A percentile compares a stretch with the other conserved stretches of the same genome.
These are phyloP conservation scores for Rhodamnia argentea DNA, from an alignment of 345 rosid genomes.

Conservation along the genomic window DNA sequence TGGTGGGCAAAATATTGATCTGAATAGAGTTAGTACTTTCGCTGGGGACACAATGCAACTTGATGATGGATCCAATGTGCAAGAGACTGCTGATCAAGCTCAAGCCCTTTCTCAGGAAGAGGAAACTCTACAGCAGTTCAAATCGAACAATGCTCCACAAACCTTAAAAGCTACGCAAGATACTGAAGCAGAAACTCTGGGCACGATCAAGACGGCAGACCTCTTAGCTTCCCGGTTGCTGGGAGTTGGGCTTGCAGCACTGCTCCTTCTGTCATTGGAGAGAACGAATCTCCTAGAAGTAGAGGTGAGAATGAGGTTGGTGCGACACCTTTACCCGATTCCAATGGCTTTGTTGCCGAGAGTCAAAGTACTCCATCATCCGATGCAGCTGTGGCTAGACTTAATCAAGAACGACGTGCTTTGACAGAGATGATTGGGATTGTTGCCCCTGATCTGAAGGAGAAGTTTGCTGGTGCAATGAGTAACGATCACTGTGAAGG, in stretches of 20 bases:
- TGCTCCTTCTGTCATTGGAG: slow-evolving; percentile 73
- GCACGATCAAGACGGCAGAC: slow-evolving; percentile 60
- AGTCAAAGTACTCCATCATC: slow-evolving; percentile 50
- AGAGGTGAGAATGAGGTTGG: slow-evolving; percentile 30
- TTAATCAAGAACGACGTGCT: slow-evolving; percentile 28
- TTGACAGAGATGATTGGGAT: slow-evolving; percentile 56
- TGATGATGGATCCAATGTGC: slow-evolving; percentile 50
- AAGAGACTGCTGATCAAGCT: slow-evolving; percentile 30
- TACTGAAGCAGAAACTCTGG: slow-evolving; percentile 58
- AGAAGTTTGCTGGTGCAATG: slow-evolving; percentile 22
- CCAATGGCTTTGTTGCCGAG: slow-evolving; percentile 35
- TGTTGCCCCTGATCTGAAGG: slow-evolving; percentile 54
- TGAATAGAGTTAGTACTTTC: slow-evolving; percentile 21
- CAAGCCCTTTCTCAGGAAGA: background rate
- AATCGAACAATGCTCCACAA: slow-evolving; percentile 21
- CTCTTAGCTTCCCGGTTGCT: slow-evolving; percentile 75
- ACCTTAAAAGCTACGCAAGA: slow-evolving; percentile 36
- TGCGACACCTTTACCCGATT: slow-evolving; percentile 24
- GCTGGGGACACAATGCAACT: slow-evolving; percentile 81
- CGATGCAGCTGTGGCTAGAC: slow-evolving; percentile 14
- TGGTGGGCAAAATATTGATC: slow-evolving; percentile 22
- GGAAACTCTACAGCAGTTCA: slow-evolving; percentile 10
- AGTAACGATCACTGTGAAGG: slow-evolving; percentile 18
- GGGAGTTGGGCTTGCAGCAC: slow-evolving; percentile 91
- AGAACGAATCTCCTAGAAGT: slow-evolving; percentile 47